Conservation (phyloP, 176 grass and related monocot species). For the Oryza longistaminata region DNA sequence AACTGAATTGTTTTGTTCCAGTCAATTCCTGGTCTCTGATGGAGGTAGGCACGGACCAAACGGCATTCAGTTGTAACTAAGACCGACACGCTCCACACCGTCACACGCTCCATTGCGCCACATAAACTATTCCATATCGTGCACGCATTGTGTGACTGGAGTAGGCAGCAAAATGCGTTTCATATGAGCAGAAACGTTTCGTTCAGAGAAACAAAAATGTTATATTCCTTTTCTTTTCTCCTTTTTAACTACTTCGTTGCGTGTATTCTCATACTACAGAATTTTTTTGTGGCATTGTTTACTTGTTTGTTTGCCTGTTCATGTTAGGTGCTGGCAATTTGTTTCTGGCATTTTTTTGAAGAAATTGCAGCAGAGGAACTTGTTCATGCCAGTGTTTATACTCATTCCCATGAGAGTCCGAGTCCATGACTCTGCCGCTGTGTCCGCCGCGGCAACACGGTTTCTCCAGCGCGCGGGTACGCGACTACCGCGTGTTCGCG, state of each 20-base stretch:
- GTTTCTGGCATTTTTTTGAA: not conserved
- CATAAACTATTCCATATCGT: not conserved
- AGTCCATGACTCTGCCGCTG: not conserved
- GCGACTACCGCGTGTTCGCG: conserved; percentile 27
- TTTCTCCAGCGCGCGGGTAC: not conserved
- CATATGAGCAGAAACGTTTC: not conserved
- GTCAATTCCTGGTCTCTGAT: conserved; percentile 34
- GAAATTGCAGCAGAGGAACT: not conserved
- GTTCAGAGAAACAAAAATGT: not conserved
- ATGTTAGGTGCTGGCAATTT: not conserved
- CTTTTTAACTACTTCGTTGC: not conserved
- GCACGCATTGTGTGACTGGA: conserved; percentile 24
- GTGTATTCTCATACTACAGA: not conserved
- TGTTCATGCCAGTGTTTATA: no score
- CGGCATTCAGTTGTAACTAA: conserved; percentile 7
- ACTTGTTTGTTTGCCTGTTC: not conserved
- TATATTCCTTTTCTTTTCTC: not conserved
- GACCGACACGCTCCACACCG: not conserved
- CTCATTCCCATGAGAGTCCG: no score
- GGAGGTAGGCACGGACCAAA: conserved; percentile 38
- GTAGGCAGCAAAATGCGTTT: not conserved
- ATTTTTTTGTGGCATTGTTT: no score
- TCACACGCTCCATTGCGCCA: not conserved
- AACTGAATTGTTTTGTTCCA: not conserved
- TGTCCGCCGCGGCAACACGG: conserved; percentile 4